Base-by-base conservation (phyloP, 306 rosid genomes). In the Biancaea sappan region DNA sequence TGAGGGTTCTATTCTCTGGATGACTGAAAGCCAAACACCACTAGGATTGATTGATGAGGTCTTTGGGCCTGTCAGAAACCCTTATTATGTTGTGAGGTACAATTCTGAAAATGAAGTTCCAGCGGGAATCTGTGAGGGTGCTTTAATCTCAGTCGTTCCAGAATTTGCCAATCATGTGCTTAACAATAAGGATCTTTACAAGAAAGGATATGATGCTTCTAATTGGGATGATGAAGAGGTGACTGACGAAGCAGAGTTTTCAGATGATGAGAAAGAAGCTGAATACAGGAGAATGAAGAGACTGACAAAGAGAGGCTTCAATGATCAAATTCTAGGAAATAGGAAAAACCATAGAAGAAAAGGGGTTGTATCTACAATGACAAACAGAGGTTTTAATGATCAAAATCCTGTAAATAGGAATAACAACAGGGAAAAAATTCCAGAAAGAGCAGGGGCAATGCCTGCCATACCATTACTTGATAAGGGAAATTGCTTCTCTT, bases 241-340 rank as follows among this genome's bases (percentile, higher is more conserved):
- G 65, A 77, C 81, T 9, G 95, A 90, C 66, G 96, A 86, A 54
- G 54, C 50, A 6, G 98, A 92, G 87, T 94, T 94, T 77, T 94
- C 99, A 22, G 99, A 94, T 72, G 99, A 94, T 66, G 99, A 94
- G 79, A 90, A 80, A 82, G 99, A 94, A 85, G 92, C 91, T 1
- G 97, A 92, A 77, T 87, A 58, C 85, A 88, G 21, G 87, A 92
- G 79, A 78, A 56, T 71, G 88, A 90, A 75, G 22, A 86, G 53
- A 77, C 14, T 77, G 77, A 11, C 84, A 2, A 94, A 94, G 80
- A 86, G 96, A 84, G 88, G 87, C 24, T 21, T 50, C 29, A 80
- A 56, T 67, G 87, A 92, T 67, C 89, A 86, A 81, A 85, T 82
- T 46, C 72, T 71, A 38, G 78, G 77, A 61, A 83, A 76, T 56